Evolutionary conservation across 2,329 filamentous ascomycete species (phyloP), one percentile per base, ranked within the genome.

Genomic region (Cercospora beticola): DNA sequence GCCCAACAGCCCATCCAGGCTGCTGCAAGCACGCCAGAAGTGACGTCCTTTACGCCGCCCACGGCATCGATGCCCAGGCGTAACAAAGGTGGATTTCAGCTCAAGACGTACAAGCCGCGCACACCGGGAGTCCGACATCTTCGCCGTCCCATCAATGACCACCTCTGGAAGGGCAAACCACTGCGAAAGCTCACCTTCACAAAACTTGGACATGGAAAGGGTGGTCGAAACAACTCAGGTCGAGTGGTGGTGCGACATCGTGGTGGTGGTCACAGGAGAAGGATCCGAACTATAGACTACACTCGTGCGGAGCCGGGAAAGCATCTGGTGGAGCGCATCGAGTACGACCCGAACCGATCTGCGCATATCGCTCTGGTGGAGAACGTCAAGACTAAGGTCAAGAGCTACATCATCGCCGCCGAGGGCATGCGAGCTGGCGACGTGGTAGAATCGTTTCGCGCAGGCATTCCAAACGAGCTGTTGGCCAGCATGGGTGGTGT

Each of bases 391-490:
- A 94, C 91, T 0, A 87, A 89, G 12, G 87, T 86, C 73, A 90
- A 95, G 82, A 92, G 90, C 73, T 99, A 99, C 80, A 97, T 99
- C 72, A 85, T 99, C 68, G 95, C 95, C n/a, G 88, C 95, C 0
- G 95, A 99, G 74, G 95, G 95, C 10, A 90, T 97, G 88, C 86
- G 94, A 70, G 92, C 92, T 4, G 96, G 96, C 46, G 95, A 99
- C 79, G 86, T 92, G 26, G 90, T 99, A 16, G 91, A 98, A 83
- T 97, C 93, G 81, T 99, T 95, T 82, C 89, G 93, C 73, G 83
- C 90, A 7, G 96, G 95, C 73, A 95, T 99, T 68, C 95, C 96
- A 1, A 85, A 91, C 71, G 91, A 95, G 72, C 83, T 99, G 66
- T 86, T 97, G 76, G 89, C 91, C 62, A 93, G 90, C 78, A 98